Evolutionary conservation across 192 early-diverging fungal genomes (phyloP).

Genomic region (Diversispora epigaea): DNA sequence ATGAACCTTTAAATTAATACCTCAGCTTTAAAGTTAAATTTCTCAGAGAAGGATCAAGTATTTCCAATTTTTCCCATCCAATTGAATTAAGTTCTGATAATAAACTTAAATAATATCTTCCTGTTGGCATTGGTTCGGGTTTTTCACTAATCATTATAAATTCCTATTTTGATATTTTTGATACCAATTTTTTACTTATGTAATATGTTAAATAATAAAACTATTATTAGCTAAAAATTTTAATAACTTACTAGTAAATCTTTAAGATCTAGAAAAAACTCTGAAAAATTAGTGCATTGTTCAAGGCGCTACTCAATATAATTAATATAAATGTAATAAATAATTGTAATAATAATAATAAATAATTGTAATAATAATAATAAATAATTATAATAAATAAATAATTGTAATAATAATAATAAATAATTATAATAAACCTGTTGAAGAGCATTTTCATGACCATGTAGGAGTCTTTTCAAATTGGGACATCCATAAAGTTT

Average conservation of each 20-base stretch:
- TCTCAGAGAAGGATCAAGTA: slow-evolving; percentile 27
- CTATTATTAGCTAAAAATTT: background rate
- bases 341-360: too few species aligned
- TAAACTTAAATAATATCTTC: slow-evolving; percentile 18
- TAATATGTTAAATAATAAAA: background rate
- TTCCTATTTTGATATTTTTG: slow-evolving; percentile 13
- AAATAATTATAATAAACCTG: slow-evolving; percentile 17
- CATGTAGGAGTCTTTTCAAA: slow-evolving; percentile 15
- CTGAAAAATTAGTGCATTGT: slow-evolving; percentile 18
- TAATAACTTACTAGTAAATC: slow-evolving; percentile 30
- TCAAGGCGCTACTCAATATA: slow-evolving; percentile 10
- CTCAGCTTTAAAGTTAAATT: slow-evolving; percentile 7
- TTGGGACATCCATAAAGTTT: slow-evolving; percentile 31
- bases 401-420: slow-evolving; percentile 7
- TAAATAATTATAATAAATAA: background rate
- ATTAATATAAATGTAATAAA: background rate
- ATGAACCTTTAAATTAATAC: background rate
- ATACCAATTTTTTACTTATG: background rate
- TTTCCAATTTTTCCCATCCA: slow-evolving; percentile 33
- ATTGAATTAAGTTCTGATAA: slow-evolving; percentile 15
- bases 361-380: slow-evolving; percentile 1
- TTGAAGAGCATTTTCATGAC: slow-evolving; percentile 13
- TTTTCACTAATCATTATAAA: slow-evolving; percentile 20
- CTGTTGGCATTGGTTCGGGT: background rate
- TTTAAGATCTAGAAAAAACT: slow-evolving; percentile 30